Percentiles rank a stretch among this genome's conserved stretches.
Conservation (phyloP, 768 basidiomycete genomes). For the Termitomyces sp. region DNA sequence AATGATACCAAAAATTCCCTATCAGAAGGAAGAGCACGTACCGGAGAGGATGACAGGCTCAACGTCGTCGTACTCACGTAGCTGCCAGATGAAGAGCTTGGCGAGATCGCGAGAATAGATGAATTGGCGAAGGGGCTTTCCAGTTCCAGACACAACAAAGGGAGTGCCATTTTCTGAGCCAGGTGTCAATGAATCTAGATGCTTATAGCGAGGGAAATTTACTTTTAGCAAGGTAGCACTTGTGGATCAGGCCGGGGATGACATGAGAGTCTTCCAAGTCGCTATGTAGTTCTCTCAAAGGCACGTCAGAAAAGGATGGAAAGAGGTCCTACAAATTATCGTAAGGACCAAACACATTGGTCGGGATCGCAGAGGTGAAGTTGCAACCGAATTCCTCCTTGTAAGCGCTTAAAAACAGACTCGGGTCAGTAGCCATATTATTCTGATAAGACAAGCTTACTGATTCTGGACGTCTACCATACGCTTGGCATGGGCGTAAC, state of each 20-base stretch:
- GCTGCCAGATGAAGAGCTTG: slow-evolving; percentile 91
- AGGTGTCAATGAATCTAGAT: neutral
- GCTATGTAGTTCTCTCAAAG: slow-evolving; percentile 35
- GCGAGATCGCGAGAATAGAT: slow-evolving; percentile 97
- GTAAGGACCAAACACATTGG: slow-evolving; percentile 93
- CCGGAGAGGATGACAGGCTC: slow-evolving; percentile 93
- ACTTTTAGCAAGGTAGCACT: slow-evolving; percentile 92
- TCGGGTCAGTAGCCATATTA: neutral
- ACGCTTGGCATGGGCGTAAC: slow-evolving; percentile 94
- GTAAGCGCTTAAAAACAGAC: slow-evolving; percentile 66
- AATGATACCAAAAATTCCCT: neutral
- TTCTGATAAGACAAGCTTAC: slow-evolving; percentile 37
- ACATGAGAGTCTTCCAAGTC: slow-evolving; percentile 91
- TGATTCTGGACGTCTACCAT: slow-evolving; percentile 96
- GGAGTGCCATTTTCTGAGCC: slow-evolving; percentile 71
- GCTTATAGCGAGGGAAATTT: neutral
- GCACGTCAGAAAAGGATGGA: neutral
- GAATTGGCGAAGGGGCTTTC: slow-evolving; percentile 93
- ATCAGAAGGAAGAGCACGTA: slow-evolving; percentile 22
- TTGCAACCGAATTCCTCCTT: slow-evolving; percentile 93
- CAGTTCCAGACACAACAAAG: slow-evolving; percentile 86
- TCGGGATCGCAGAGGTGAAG: slow-evolving; percentile 96
- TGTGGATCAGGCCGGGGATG: slow-evolving; percentile 91
- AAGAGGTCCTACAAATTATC: slow-evolving; percentile 76
- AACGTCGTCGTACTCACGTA: slow-evolving; percentile 87